Base-by-base conservation (phyloP, 768 basidiomycete species). In the Agrocybe pediades region DNA sequence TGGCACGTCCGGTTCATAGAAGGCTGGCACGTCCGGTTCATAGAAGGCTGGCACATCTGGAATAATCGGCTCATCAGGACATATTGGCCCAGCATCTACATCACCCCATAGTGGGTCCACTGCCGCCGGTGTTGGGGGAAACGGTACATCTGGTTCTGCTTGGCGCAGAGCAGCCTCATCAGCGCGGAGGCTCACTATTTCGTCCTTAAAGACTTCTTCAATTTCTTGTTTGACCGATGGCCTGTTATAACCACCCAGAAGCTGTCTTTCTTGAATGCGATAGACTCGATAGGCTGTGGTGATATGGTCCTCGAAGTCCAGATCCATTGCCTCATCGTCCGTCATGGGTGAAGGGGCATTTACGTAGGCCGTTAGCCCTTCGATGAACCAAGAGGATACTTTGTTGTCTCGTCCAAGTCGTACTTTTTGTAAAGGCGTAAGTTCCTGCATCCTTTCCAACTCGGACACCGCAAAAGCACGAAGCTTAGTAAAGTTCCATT, bases 401-500 rank as follows among this genome's bases (percentile, higher is more conserved):
- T 36, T 39, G 33, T 23, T 16, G 25, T 26, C n/a, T 3, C 54
- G 24, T 17, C 54, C 54, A 3, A 51, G 43, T 19, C 11, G 19
- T 2, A 51, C 44, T 20, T 51, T 56, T 39, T 56, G 30, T 7
- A 56, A 20, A 3, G 36, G 46, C 4, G 49, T 42, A 25, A 56
- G 49, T 9, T 46, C 43, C 15, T 41, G 25, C 9, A 49, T 24
- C 7, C 47, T 36, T 11, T 49, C 48, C 2, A 55, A 8, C 21
- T 55, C 54, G 0, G 21, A 11, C 19, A 55, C 49, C 16, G 54
- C 53, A 5, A 44, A 40, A 15, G 23, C 23, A n/a, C 53, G 41
- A 19, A 54, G 21, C 3, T 33, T 40, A 13, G 29, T 40, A 23
- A 54, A 54, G 47, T 54, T 49, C 53, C 53, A 54, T 16, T 49